Evolutionary conservation across 1,139 yeast species (phyloP), one percentile per base, ranked within the genome.

Genomic region (Saccharomyces uvarum): DNA sequence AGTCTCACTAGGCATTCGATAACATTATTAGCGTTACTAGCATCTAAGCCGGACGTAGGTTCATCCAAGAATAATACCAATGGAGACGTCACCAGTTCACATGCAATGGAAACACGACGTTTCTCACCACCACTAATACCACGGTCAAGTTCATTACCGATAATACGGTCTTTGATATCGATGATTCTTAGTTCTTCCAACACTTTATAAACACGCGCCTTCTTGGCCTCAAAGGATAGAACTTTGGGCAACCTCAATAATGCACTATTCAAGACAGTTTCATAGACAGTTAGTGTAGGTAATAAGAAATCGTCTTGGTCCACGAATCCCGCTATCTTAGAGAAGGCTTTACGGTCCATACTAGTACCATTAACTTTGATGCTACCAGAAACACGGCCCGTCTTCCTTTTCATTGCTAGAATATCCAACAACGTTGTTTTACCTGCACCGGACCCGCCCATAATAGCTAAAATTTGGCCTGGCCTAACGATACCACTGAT

Each of bases 381-480:
- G 2, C 75, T 70, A 14, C 97, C 97, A 0, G 75, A 60, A 7
- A 82, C 78, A 0, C 62, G 61, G 2, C 99, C 99, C 44, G 83
- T 79, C 68, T 93, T 93, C 64, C 84, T 81, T 67, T 93, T 93
- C 51, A 85, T 86, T 0, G 98, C 98, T 56, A 93, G 74, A 54
- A 93, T 89, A 67, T 93, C 99, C 56, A 93, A 74, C 49, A 93
- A 72, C 0, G 99, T 93, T 0, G 99, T 91, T 68, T 93, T 93
- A 56, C 99, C 99, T 9, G 98, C 98, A 52, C 99, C 99, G 0
- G 97, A 90, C 2, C 97, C 97, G 48, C 99, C 99, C 96, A 93
- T 88, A 42, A 93, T 90, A 0, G 99, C 98, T 68, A 91, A 70
- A 60, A 96, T 86, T 68, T 91, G 91, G 47, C 97, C 86, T 2